Conservation (phyloP, 139 green algal genomes). For the Ettlia oleoabundans region DNA sequence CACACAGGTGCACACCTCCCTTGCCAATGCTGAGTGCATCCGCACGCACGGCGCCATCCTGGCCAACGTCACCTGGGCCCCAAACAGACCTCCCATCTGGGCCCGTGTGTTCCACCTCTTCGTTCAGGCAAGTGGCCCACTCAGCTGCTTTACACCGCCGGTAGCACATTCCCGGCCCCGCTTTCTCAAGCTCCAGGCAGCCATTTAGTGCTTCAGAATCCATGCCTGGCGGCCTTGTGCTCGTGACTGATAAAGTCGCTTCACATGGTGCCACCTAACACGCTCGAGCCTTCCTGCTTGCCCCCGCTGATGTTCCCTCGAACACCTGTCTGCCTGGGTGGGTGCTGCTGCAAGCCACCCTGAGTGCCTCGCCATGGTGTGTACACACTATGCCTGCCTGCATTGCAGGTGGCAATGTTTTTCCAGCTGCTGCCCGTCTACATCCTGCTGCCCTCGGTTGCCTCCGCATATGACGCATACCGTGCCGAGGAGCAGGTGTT, state of each 20-base stretch:
- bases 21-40: constrained; percentile 24
- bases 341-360: not conserved
- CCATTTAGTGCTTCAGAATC: too few relatives aligned
- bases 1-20: constrained; percentile 11
- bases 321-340: too few relatives aligned
- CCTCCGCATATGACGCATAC: constrained; percentile 8
- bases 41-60: constrained; percentile 20
- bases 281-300: too few relatives aligned
- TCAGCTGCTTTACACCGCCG: not conserved
- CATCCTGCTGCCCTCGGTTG: constrained; percentile 2
- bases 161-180: too few relatives aligned
- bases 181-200: too few relatives aligned
- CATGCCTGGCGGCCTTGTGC: too few relatives aligned
- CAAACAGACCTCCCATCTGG: constrained; percentile 2
- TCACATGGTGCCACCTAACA: too few relatives aligned
- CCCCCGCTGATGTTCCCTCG: too few relatives aligned
- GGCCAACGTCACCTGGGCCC: not conserved
- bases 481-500: constrained; percentile 33
- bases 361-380: not conserved
- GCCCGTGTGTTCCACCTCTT: constrained; percentile 6
- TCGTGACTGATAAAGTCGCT: too few relatives aligned
- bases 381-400: not conserved
- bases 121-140: not conserved
- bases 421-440: constrained; percentile 21
- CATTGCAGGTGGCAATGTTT: not conserved